Base-by-base conservation (phyloP, 352 stramenopile genomes). In the Aphanomyces invadans region DNA sequence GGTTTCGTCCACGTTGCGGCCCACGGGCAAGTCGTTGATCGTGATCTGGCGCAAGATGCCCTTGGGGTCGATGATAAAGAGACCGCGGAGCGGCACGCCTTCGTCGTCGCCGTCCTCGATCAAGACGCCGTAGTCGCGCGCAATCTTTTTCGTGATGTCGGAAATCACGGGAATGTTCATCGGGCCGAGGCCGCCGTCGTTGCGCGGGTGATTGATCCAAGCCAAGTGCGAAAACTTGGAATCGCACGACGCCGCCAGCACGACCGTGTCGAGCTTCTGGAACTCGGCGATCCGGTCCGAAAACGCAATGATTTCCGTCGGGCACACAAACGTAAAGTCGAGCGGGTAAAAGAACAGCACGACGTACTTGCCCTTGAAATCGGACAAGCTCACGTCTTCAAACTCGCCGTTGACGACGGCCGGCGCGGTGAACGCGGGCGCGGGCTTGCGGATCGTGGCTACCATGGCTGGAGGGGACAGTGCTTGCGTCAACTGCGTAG, bases 281-380 rank as follows among this genome's bases (percentile, higher is more conserved):
- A 97, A 97, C 36, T 94, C 83, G 7, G 83, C 78, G 23, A 77
- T 70, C 63, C 78, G 74, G 72, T 97, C 89, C 68, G 73, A 87
- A 71, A 96, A 97, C 32, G 86, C 83, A 67, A 82, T 89, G 75
- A 96, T 96, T 76, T 97, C 89, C 33, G 89, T 97, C 45, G 87
- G 87, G 71, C 86, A 95, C 65, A 96, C 89, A 64, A 96, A 97
- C 31, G 88, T 96, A 71, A 95, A 95, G 75, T 96, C 88, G 65
- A 94, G 74, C 54, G 89, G 88, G 76, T 95, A 96, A 73, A 96
- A 97, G 83, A 96, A 95, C 21, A 97, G 81, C 60, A 96, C 87
- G 32, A 96, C 78, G 68, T 90, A 97, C 71, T 97, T 87, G 64
- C 88, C 88, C 52, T 81, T 82, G 79, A 93, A 97, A 68, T 97